These are phyloP conservation scores for Naganishia randhawae DNA, from an alignment of 768 basidiomycete species.

Conservation along the genomic window DNA sequence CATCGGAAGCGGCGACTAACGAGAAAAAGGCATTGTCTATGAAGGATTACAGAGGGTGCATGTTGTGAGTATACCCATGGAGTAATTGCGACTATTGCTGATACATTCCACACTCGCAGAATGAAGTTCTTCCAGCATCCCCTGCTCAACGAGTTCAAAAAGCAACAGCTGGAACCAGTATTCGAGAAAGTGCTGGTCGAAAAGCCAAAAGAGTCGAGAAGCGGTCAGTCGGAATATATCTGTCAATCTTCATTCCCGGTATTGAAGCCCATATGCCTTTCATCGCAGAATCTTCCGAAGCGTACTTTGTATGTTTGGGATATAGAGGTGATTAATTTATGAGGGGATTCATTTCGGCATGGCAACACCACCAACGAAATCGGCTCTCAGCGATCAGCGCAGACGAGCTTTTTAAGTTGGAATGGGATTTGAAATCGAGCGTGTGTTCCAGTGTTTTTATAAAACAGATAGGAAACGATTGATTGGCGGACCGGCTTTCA, in stretches of 20 bases:
- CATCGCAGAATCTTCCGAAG: slow-evolving; percentile 66
- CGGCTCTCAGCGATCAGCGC: too few relatives aligned
- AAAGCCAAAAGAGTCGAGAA: slow-evolving; percentile 78
- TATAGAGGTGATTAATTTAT: slow-evolving; percentile 48
- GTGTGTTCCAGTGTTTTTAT: too few relatives aligned
- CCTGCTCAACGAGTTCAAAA: slow-evolving; percentile 63
- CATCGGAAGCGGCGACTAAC: neutral
- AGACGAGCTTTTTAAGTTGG: too few relatives aligned
- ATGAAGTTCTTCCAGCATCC: slow-evolving; percentile 84
- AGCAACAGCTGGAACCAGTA: slow-evolving; percentile 58
- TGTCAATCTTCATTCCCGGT: neutral
- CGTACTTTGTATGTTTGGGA: slow-evolving; percentile 80
- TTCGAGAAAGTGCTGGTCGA: slow-evolving; percentile 67
- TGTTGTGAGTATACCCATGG: slow-evolving; percentile 9
- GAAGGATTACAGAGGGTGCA: slow-evolving; percentile 20
- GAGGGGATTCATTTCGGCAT: neutral
- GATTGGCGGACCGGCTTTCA: too few relatives aligned
- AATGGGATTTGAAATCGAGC: too few relatives aligned
- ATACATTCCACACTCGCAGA: slow-evolving; percentile 51
- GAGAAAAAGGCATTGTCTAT: slow-evolving; percentile 1
- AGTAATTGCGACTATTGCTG: neutral
- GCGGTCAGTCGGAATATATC: slow-evolving; percentile 38
- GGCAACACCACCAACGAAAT: neutral
- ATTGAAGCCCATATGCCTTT: neutral
- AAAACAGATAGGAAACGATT: too few relatives aligned